These are phyloP conservation scores for Penicillium digitatum DNA, from an alignment of 2,329 filamentous ascomycete species.

Conservation along the genomic window DNA sequence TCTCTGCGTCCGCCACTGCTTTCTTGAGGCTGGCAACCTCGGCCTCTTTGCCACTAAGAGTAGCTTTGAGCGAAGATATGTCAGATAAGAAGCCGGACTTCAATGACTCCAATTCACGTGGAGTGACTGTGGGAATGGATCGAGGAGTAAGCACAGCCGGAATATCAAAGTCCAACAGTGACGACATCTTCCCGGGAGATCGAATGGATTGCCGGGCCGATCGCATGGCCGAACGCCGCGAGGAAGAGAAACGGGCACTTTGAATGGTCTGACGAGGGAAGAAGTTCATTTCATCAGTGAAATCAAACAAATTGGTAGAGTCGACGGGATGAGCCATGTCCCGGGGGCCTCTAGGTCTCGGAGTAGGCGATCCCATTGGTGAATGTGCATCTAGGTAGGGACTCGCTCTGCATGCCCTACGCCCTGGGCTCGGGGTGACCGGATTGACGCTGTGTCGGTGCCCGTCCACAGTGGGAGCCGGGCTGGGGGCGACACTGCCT, in stretches of 20 bases:
- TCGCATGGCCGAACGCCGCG: slow-evolving; percentile 45
- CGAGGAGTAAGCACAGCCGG: slow-evolving; percentile 90
- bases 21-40: slow-evolving; percentile 83
- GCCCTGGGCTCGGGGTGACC: slow-evolving; percentile 49
- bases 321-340: slow-evolving; percentile 47
- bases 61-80: slow-evolving; percentile 90
- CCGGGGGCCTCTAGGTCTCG: slow-evolving; percentile 48
- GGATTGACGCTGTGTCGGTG: slow-evolving; percentile 20
- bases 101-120: slow-evolving; percentile 84
- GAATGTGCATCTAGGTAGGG: slow-evolving; percentile 34
- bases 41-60: slow-evolving; percentile 86
- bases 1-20: slow-evolving; percentile 84
- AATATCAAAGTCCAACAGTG: slow-evolving; percentile 84
- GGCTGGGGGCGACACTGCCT: slow-evolving; percentile 41
- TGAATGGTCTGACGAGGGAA: slow-evolving; percentile 48
- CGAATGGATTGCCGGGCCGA: slow-evolving; percentile 35
- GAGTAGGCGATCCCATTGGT: slow-evolving; percentile 43
- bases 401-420: slow-evolving; percentile 33
- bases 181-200: slow-evolving; percentile 52
- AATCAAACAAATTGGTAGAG: slow-evolving; percentile 80
- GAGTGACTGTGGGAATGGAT: slow-evolving; percentile 84
- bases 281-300: slow-evolving; percentile 71
- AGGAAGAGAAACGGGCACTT: slow-evolving; percentile 37
- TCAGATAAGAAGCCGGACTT: slow-evolving; percentile 89
- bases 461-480: slow-evolving; percentile 26